Base-by-base conservation (phyloP, 192 early-diverging fungal genomes). In the Podila horticola region DNA sequence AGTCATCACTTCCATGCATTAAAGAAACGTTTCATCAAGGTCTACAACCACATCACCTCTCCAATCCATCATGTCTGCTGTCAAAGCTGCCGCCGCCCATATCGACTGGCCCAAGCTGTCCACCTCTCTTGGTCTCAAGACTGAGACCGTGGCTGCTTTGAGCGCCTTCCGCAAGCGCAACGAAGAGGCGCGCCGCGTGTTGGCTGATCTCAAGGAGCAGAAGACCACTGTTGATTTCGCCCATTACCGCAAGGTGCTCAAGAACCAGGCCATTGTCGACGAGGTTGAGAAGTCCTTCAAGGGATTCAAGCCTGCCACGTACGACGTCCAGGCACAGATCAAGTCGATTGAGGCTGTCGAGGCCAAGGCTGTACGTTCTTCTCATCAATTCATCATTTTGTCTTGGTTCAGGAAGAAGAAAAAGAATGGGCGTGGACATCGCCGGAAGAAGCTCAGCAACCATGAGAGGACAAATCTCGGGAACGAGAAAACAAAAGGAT, bases 91-190 rank as follows among this genome's bases (percentile, higher is more conserved):
- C 67, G 91, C 92, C 72, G 90, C 91, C 67, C 67, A 76, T 26
- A 90, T 99, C 79, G 95, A 98, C 91, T 99, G 95, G 94, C 83
- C 92, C 68, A 93, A 93, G 74, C 83, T 99, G 77, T 89, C 88
- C 77, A 90, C 91, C 24, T 93, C 93, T 74, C 87, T 97, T 36
- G 85, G 87, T 7, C 88, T 94, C 83, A 91, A 92, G 82, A 92
- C 94, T 62, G 98, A 99, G 82, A 98, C 97, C 50, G 91, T 93
- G 67, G 92, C 90, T 62, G 86, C 94, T 31, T 82, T 99, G 61
- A 85, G 85, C 71, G 91, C 94, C 20, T 99, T 99, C 94, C 96
- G 97, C 75, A 94, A 97, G 82, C 93, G 96, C 82, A 96, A 97
- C 84, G 92, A 93, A 28, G 97, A 97, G 85, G 93, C 97, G 58